A percentile compares a stretch with the other conserved stretches of the same genome.
Evolutionary conservation across 352 stramenopile genomes (phyloP).

Genomic region (Salisapilia sapeloensis): DNA sequence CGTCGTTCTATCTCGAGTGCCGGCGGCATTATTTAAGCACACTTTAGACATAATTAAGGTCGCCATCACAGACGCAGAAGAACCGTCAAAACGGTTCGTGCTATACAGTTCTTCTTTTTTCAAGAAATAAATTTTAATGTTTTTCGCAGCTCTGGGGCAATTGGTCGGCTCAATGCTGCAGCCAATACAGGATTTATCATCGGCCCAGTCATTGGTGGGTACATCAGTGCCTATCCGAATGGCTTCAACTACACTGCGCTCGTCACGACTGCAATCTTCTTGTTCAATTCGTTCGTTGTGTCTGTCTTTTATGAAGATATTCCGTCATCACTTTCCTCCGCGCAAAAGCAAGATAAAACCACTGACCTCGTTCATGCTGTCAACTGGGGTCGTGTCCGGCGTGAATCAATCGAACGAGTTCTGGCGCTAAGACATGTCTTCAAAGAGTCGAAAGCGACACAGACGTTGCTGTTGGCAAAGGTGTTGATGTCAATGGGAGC

Average conservation of each 20-base stretch:
- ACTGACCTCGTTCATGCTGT: constrained; percentile 2
- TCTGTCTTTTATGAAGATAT: constrained; percentile 27
- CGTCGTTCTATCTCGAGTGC: constrained; percentile 53
- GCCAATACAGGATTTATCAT: constrained; percentile 66
- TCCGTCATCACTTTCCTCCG: background rate
- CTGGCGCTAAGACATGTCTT: constrained; percentile 45
- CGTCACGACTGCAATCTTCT: constrained; percentile 46
- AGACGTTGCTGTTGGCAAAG: constrained; percentile 47
- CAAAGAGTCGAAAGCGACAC: constrained; percentile 34
- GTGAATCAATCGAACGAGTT: constrained; percentile 31
- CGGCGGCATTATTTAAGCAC: constrained; percentile 65
- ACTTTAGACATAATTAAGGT: constrained; percentile 68
- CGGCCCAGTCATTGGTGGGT: constrained; percentile 46
- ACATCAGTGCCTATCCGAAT: constrained; percentile 40
- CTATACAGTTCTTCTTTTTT: no score
- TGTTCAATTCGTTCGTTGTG: constrained; percentile 50
- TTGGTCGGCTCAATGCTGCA: constrained; percentile 55
- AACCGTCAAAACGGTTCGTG: constrained; percentile 6
- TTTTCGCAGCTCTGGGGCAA: constrained; percentile 15
- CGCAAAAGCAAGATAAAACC: constrained; percentile 4
- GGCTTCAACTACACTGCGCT: constrained; percentile 73
- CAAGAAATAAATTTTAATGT: background rate
- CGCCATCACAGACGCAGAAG: constrained; percentile 35
- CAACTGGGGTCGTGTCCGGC: constrained; percentile 17
- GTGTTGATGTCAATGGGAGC: constrained; percentile 56